These are phyloP conservation scores for Apiospora aurea DNA, from an alignment of 2,329 filamentous ascomycete genomes.

Conservation along the genomic window DNA sequence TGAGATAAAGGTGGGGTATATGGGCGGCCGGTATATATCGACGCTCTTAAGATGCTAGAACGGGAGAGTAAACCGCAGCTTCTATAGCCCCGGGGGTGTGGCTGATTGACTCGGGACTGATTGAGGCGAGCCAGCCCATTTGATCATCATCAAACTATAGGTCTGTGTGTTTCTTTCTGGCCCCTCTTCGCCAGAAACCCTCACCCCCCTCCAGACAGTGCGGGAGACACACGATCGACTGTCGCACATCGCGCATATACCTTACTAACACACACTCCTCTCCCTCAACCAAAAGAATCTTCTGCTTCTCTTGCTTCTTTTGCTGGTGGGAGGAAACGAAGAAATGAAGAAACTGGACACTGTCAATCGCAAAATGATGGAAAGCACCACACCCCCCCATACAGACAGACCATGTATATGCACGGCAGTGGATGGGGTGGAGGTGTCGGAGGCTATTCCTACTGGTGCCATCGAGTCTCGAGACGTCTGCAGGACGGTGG, in stretches of 20 bases:
- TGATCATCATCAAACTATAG: slow-evolving; percentile 7
- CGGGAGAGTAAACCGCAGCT: slow-evolving; percentile 8
- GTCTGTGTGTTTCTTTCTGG: slow-evolving; percentile 4
- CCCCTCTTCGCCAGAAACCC: background rate
- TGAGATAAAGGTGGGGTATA: slow-evolving; percentile 19
- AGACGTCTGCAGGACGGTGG: slow-evolving; percentile 4
- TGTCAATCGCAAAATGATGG: background rate
- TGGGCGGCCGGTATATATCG: slow-evolving; percentile 3
- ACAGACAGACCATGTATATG: background rate
- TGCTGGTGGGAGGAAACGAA: background rate
- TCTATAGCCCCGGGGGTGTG: background rate
- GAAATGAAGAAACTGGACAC: too few relatives aligned
- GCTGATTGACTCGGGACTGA: slow-evolving; percentile 17
- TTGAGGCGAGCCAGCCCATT: background rate
- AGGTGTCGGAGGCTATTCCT: slow-evolving; percentile 14
- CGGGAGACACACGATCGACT: background rate
- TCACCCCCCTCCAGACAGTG: background rate
- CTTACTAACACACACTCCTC: background rate
- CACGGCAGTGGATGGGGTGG: background rate
- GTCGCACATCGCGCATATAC: background rate
- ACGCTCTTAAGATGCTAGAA: slow-evolving; percentile 11
- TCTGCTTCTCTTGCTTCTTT: background rate
- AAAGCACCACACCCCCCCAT: background rate
- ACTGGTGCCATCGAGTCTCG: slow-evolving; percentile 6
- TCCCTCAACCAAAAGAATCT: background rate